Percentiles rank a stretch among this genome's conserved stretches.
Evolutionary conservation across 768 basidiomycete species (phyloP).

Genomic region (Lentinula boryana): DNA sequence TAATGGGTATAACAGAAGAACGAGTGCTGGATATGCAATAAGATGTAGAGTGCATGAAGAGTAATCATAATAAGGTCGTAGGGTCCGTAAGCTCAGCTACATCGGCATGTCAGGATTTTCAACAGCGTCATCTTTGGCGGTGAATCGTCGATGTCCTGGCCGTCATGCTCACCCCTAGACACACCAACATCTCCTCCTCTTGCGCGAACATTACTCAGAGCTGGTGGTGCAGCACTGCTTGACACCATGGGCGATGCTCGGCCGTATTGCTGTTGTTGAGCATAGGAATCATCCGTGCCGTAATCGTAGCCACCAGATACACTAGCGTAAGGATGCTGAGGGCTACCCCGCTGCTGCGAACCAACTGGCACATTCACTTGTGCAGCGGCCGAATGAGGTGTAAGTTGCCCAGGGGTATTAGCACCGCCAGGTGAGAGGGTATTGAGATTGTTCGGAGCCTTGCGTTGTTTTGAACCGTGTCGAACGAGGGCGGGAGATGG

Average conservation of each 20-base stretch:
- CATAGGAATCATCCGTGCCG: slow-evolving; percentile 52
- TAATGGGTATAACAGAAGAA: slow-evolving; percentile 28
- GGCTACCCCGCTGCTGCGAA: slow-evolving; percentile 39
- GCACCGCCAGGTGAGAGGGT: slow-evolving; percentile 50
- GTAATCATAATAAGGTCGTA: slow-evolving; percentile 16
- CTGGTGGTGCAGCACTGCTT: slow-evolving; percentile 62
- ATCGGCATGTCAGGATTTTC: slow-evolving; percentile 74
- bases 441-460: slow-evolving; percentile 52
- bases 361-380: slow-evolving; percentile 70
- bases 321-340: slow-evolving; percentile 70
- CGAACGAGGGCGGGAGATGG: slow-evolving; percentile 79
- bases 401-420: slow-evolving; percentile 47
- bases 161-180: slow-evolving; percentile 55
- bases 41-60: slow-evolving; percentile 19
- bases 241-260: slow-evolving; percentile 80
- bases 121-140: slow-evolving; percentile 51
- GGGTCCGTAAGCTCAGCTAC: slow-evolving; percentile 40
- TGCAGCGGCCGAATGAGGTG: slow-evolving; percentile 70
- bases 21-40: slow-evolving; percentile 15
- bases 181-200: slow-evolving; percentile 63
- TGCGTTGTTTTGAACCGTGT: slow-evolving; percentile 67
- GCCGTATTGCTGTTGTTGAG: slow-evolving; percentile 59
- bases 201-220: slow-evolving; percentile 68
- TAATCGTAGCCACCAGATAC: slow-evolving; percentile 59
- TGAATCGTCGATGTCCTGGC: slow-evolving; percentile 49